Conservation (phyloP, 2,329 filamentous ascomycete genomes). For the Cadophora sp. region DNA sequence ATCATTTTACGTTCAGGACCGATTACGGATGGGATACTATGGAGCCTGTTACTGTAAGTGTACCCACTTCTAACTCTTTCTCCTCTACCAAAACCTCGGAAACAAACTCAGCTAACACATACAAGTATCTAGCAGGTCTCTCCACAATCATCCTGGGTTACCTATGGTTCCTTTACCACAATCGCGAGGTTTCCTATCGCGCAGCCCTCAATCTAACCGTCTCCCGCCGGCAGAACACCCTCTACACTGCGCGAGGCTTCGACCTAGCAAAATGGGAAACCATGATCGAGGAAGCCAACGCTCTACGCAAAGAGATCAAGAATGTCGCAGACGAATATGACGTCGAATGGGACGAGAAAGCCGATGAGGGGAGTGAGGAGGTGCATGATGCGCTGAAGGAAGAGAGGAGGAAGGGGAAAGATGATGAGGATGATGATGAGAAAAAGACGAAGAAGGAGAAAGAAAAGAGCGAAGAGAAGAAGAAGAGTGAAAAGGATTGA, state of each 20-base stretch:
- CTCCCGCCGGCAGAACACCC: conserved; percentile 73
- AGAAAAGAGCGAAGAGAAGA: conserved; percentile 27
- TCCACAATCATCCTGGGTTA: conserved; percentile 88
- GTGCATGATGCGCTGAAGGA: conserved; percentile 63
- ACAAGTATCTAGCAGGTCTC: conserved; percentile 79
- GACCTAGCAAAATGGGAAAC: conserved; percentile 79
- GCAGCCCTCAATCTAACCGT: conserved; percentile 89
- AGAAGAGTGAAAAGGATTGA: conserved; percentile 11
- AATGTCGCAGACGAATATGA: conserved; percentile 85
- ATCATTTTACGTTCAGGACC: conserved; percentile 74
- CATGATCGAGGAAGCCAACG: conserved; percentile 80
- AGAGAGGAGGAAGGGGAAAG: conserved; percentile 52
- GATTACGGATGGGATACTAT: conserved; percentile 89
- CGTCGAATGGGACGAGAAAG: conserved; percentile 84
- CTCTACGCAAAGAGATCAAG: conserved; percentile 79
- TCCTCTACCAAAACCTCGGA: conserved; percentile 9
- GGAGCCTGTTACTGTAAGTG: conserved; percentile 75
- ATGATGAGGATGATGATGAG: conserved; percentile 48
- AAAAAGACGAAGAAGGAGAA: conserved; percentile 27
- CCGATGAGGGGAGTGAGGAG: conserved; percentile 74
- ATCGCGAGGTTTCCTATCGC: conserved; percentile 85
- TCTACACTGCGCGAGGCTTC: conserved; percentile 80
- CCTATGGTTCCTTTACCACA: conserved; percentile 93
- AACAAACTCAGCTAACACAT: background rate
- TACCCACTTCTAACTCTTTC: background rate